A percentile compares a stretch with the other conserved stretches of the same genome.
Conservation (phyloP, 352 stramenopile species). For the Phytophthora tubulina region DNA sequence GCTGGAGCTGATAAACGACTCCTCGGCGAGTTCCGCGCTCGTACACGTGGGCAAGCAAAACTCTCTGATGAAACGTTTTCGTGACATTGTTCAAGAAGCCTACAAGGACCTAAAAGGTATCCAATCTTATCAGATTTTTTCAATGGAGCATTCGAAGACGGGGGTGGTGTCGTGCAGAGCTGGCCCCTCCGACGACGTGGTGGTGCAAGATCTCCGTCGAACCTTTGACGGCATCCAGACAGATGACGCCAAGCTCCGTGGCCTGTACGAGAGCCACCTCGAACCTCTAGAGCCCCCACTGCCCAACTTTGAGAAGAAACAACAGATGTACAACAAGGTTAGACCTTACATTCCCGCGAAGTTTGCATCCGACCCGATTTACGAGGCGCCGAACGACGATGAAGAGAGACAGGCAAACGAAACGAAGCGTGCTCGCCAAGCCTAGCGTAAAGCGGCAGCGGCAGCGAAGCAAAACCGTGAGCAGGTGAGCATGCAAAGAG, state of each 20-base stretch:
- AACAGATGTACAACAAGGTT: constrained; percentile 29
- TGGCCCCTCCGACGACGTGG: not conserved
- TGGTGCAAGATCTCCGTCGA: constrained; percentile 7
- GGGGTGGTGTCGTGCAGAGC: not conserved
- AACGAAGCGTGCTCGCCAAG: constrained; percentile 1
- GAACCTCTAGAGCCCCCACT: not conserved
- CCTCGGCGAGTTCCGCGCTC: not conserved
- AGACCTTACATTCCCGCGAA: constrained; percentile 20
- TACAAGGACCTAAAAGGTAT: constrained; percentile 4
- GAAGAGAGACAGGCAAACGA: constrained; percentile 10
- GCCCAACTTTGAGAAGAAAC: constrained; percentile 21
- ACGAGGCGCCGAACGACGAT: constrained; percentile 12
- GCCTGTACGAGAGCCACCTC: not conserved
- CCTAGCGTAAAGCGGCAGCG: not conserved
- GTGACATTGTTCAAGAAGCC: not conserved
- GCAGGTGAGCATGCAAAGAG: too few species aligned
- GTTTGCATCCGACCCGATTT: constrained; percentile 15
- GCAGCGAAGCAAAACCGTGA: too few species aligned
- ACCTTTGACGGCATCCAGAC: not conserved
- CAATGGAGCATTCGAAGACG: not conserved
- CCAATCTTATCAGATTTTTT: constrained; percentile 15
- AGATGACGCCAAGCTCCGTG: not conserved
- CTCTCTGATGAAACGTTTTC: constrained; percentile 8
- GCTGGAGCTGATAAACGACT: not conserved
- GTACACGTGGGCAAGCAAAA: not conserved